Evolutionary conservation across 768 basidiomycete genomes (phyloP).

Genomic region (Mrakia hoshinonis): DNA sequence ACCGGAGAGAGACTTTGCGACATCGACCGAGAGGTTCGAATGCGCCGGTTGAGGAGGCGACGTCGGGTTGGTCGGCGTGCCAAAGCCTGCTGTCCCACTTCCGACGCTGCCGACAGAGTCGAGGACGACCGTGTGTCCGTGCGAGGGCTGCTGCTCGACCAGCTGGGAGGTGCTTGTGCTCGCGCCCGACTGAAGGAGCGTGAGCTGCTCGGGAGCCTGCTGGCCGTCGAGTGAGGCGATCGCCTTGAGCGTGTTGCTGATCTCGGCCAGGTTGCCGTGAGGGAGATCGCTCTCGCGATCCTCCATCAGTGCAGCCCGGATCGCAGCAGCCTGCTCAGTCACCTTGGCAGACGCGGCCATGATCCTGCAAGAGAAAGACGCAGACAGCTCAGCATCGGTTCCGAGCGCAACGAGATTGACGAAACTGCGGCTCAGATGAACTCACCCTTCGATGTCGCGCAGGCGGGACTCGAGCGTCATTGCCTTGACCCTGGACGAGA

Average conservation of each 20-base stretch:
- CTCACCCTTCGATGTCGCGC: conserved; percentile 26
- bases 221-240: conserved; percentile 22
- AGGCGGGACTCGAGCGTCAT: conserved; percentile 25
- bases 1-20: background rate
- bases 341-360: conserved; percentile 18
- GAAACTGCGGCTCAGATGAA: background rate
- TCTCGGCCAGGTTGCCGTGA: conserved; percentile 23
- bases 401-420: background rate
- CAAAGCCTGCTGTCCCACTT: background rate
- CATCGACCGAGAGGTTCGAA: conserved; percentile 2
- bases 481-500: conserved; percentile 24
- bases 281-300: conserved; percentile 22
- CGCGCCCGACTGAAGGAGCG: conserved; percentile 7
- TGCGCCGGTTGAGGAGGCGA: too few relatives aligned
- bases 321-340: conserved; percentile 24
- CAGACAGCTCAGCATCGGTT: background rate
- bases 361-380: conserved; percentile 7
- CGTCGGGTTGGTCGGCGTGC: background rate
- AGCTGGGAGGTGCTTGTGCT: background rate
- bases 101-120: background rate
- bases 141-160: background rate
- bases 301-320: conserved; percentile 20
- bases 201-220: background rate
- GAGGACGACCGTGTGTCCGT: background rate
- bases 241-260: conserved; percentile 16